Percentiles rank a stretch among this genome's conserved stretches.
These are phyloP conservation scores for Nemania sp. DNA, from an alignment of 2,329 filamentous ascomycete genomes.

Conservation along the genomic window DNA sequence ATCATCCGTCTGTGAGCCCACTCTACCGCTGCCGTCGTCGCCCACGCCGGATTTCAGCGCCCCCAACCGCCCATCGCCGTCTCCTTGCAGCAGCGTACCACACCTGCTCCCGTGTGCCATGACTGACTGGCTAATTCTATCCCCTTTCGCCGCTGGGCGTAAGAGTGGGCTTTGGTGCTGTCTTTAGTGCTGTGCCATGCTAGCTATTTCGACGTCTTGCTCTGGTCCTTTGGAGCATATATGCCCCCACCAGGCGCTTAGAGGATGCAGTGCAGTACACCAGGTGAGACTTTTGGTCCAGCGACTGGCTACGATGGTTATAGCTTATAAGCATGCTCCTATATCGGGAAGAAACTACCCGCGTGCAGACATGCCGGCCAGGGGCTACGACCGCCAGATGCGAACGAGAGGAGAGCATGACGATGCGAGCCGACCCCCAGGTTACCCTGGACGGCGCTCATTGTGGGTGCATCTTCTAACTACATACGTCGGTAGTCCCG, in stretches of 20 bases:
- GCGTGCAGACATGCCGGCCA: conserved; percentile 7
- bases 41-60: conserved; percentile 12
- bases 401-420: conserved; percentile 6
- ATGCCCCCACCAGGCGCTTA: conserved; percentile 17
- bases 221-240: conserved; percentile 2
- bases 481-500: not conserved
- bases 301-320: not conserved
- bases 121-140: not conserved
- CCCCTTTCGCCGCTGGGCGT: not conserved
- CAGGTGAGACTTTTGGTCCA: not conserved
- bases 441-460: not conserved
- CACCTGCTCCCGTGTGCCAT: conserved; percentile 1
- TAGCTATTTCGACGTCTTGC: not conserved
- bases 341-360: conserved; percentile 1
- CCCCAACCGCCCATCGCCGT: conserved; percentile 22
- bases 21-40: not conserved
- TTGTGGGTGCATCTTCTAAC: not conserved
- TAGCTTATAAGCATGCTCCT: conserved; percentile 2
- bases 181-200: conserved; percentile 8
- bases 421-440: conserved; percentile 1
- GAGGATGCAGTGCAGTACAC: no score
- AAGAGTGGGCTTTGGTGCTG: no score
- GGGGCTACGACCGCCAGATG: conserved; percentile 1
- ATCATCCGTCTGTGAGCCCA: conserved; percentile 14
- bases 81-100: conserved; percentile 19